Evolutionary conservation across 495 filamentous ascomycete species (phyloP).

Genomic region (Platismatia glauca): DNA sequence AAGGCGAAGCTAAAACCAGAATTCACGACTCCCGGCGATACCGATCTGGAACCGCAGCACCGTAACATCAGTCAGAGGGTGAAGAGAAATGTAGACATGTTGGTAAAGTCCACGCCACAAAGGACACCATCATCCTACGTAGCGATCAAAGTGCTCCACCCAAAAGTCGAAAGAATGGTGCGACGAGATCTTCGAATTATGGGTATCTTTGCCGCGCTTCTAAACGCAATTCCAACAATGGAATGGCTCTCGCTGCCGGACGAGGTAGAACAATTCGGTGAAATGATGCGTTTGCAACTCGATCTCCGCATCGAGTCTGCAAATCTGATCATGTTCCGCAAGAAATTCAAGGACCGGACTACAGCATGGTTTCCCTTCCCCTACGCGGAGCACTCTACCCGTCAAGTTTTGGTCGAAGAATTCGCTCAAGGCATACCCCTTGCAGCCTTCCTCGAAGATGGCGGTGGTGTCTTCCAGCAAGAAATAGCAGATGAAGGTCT

Average conservation of each 20-base stretch:
- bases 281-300: slow-evolving; percentile 97
- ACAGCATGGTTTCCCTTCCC: slow-evolving; percentile 96
- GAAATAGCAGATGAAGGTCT: slow-evolving; percentile 95
- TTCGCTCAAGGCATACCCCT: slow-evolving; percentile 92
- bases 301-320: slow-evolving; percentile 92
- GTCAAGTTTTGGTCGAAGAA: slow-evolving; percentile 90
- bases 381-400: slow-evolving; percentile 80
- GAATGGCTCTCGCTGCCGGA: slow-evolving; percentile 96
- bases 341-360: slow-evolving; percentile 78
- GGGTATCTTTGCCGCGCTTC: slow-evolving; percentile 76
- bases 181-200: slow-evolving; percentile 87
- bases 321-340: slow-evolving; percentile 81
- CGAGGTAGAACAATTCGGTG: slow-evolving; percentile 86
- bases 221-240: slow-evolving; percentile 88
- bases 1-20: slow-evolving; percentile 84
- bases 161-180: slow-evolving; percentile 79
- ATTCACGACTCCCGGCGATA: slow-evolving; percentile 54
- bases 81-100: slow-evolving; percentile 69
- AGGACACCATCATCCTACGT: slow-evolving; percentile 88
- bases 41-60: slow-evolving; percentile 39
- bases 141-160: slow-evolving; percentile 93
- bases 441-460: slow-evolving; percentile 78
- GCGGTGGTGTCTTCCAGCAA: slow-evolving; percentile 84
- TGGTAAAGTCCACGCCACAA: slow-evolving; percentile 77
- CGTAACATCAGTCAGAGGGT: slow-evolving; percentile 57